Percentiles rank a stretch among this genome's conserved stretches.
These are phyloP conservation scores for Leishmania aethiopica DNA, from an alignment of 208 protist genomes.

Conservation along the genomic window DNA sequence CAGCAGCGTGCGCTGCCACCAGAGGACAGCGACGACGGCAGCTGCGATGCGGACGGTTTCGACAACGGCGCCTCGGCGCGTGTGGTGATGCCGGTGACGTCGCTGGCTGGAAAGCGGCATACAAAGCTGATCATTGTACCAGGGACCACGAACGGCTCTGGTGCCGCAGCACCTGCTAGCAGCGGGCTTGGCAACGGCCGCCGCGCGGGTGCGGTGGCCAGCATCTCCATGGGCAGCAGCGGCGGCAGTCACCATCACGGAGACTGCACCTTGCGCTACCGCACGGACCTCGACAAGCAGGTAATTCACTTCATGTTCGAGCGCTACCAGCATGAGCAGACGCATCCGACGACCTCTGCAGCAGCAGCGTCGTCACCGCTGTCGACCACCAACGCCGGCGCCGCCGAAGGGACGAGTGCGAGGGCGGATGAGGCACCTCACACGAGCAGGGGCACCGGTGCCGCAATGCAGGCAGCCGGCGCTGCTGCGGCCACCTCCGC, in stretches of 20 bases:
- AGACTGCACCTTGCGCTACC: conserved; percentile 63
- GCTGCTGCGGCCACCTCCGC: background rate
- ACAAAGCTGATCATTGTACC: conserved; percentile 12
- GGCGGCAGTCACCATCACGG: conserved; percentile 11
- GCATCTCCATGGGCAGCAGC: background rate
- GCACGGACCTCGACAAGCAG: conserved; percentile 83
- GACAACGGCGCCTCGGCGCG: background rate
- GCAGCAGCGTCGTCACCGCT: background rate
- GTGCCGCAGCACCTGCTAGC: background rate
- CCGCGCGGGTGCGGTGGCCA: background rate
- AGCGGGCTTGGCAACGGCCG: background rate
- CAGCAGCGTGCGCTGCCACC: background rate
- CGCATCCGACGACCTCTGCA: conserved; percentile 12
- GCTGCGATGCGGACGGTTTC: background rate
- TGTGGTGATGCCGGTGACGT: conserved; percentile 15
- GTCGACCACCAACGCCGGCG: background rate
- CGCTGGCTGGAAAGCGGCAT: conserved; percentile 29
- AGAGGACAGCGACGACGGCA: conserved; percentile 8
- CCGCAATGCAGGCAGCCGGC: background rate
- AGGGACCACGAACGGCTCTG: background rate
- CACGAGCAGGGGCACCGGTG: background rate
- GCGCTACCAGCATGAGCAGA: conserved; percentile 46
- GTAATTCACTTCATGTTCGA: conserved; percentile 89
- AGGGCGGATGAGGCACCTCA: background rate
- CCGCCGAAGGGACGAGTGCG: background rate